Conservation (phyloP, 1,139 yeast species). For the Kluyveromyces sp. region DNA sequence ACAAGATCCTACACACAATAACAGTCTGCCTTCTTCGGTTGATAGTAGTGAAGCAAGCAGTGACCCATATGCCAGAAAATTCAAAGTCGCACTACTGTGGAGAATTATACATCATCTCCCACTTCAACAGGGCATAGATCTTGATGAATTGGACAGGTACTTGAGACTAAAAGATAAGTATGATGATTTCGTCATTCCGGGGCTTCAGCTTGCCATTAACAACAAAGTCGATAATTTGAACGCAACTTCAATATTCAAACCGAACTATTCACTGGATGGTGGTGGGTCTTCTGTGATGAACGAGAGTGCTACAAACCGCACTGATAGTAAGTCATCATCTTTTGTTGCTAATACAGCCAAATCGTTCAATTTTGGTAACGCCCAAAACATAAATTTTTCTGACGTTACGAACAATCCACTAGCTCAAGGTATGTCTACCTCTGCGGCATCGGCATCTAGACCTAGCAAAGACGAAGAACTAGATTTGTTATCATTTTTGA, state of each 20-base stretch:
- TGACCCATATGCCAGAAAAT: conserved; percentile 4
- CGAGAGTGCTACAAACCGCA: neutral
- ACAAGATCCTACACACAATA: neutral
- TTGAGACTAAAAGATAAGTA: conserved; percentile 17
- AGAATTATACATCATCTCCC: conserved; percentile 26
- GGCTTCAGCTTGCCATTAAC: conserved; percentile 19
- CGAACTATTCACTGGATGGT: conserved; percentile 7
- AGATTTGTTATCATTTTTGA: conserved; percentile 4
- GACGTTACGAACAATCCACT: conserved; percentile 1
- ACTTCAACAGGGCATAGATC: conserved; percentile 28
- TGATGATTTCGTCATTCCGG: conserved; percentile 24
- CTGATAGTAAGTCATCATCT: neutral
- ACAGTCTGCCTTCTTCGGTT: conserved; percentile 6
- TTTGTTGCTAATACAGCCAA: neutral
- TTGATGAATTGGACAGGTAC: conserved; percentile 26
- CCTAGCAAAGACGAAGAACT: neutral
- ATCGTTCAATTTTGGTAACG: neutral
- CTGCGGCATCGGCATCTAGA: neutral
- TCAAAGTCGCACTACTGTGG: conserved; percentile 25
- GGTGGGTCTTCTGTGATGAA: neutral
- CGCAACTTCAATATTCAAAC: conserved; percentile 7
- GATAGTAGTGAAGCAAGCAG: conserved; percentile 7
- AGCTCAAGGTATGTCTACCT: neutral
- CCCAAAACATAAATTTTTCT: conserved; percentile 1
- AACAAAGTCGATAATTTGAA: neutral